Base-by-base conservation (phyloP, 2,329 filamentous ascomycete genomes). In the Dothistroma septosporum region DNA sequence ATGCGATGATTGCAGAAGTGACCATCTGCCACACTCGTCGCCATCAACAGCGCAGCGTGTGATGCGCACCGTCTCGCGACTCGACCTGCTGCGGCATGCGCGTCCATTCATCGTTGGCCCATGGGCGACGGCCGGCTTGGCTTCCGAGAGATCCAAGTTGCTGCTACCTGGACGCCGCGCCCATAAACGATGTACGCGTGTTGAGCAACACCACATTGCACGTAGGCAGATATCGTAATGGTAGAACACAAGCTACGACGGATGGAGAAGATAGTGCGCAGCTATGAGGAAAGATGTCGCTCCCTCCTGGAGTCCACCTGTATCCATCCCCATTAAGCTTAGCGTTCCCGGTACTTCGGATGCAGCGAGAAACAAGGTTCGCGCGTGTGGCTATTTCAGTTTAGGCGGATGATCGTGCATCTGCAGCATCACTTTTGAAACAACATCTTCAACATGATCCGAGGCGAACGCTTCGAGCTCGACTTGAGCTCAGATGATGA, bases 391-490 rank as follows among this genome's bases (percentile, higher is more conserved):
- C 37, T 44, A 44, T 44, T 19, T 19, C 10, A 37, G 33, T 11
- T 28, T 32, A 33, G 33, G 49, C 52, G 32, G 37, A 33, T 22
- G 16, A 41, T 41, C 32, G 11, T 53, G 31, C 32, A 37, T 37
- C 31, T 48, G 22, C 46, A 22, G 37, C 37, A 57, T 33, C 19
- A 49, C 16, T 22, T 22, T 44, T 19, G 41, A 44, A 58, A 47
- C 32, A 54, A 49, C 52, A 60, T 46, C 54, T 12, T n/a, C 16
- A 62, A 48, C 12, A 73, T 73, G 66, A 77, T 85, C 49, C 77
- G 79, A 61, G 86, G 87, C 48, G 82, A 88, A 67, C 80, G 83
- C 55, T 87, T 89, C 64, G 76, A 82, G 31, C 71, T 88, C 19
- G 80, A 87, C 68, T 76, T 88, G 31, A 83, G 83, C 35, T 73